Evolutionary conservation across 2,329 filamentous ascomycete genomes (phyloP), one percentile per base, ranked within the genome.

Genomic region (Talaromyces islandicus): DNA sequence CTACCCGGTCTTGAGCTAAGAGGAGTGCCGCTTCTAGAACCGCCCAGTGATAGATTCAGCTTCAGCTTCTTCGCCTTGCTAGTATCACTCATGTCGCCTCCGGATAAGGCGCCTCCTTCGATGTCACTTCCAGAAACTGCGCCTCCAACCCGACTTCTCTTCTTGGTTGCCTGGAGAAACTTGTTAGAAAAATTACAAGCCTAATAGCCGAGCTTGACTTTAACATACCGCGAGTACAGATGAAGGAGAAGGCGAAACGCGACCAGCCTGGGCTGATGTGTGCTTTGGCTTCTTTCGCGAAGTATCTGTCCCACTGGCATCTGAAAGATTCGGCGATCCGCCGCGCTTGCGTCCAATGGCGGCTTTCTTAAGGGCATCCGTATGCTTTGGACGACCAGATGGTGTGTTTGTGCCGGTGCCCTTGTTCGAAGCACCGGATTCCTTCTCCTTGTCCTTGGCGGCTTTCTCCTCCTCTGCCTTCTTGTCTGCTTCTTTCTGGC

Each of bases 221-320:
- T 12, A 29, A n/a, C 71, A 63, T 65, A 75, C 73, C 54, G 72
- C 80, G 74, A 43, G 79, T 80, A 54, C 85, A 88, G 71, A 83
- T 90, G 63, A 83, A 82, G 24, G 83, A 83, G 71, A 80, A 89
- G 70, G 82, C 85, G 70, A 82, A 76, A 63, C 82, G 81, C 64
- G 92, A 83, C 75, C 89, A 86, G 68, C 61, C 54, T 73, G 73
- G n/a, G 70, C 64, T 11, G 65, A 64, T 71, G 88, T 89, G 77
- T 88, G 90, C 70, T 89, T 85, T 71, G 83, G 85, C 78, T 90
- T 91, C 77, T 94, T 92, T 65, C 89, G 88, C 25, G 87, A 85
- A 0, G 90, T 93, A 72, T 97, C 93, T 67, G 92, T 95, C 57
- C 91, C 93, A 71, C 91, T 96, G 10, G 91, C 91, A 71, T 97